Percentiles rank a stretch among this genome's conserved stretches.
Evolutionary conservation across 2,329 filamentous ascomycete species (phyloP).

Genomic region (Dactylellina cionopaga): DNA sequence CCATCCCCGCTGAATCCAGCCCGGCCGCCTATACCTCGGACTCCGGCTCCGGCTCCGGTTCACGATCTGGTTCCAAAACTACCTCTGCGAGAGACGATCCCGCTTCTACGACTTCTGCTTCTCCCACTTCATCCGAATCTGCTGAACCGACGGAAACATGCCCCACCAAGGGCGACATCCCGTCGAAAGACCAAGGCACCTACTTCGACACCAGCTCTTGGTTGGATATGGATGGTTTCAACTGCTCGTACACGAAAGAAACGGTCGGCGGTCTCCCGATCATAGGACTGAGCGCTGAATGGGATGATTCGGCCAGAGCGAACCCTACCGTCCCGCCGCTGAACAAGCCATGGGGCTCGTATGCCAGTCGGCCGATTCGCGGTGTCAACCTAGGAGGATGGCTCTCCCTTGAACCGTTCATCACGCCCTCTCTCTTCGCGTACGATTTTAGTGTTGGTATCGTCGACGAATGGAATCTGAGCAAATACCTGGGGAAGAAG

Average conservation of each 20-base stretch:
- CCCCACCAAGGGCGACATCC: constrained; percentile 36
- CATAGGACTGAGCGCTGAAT: constrained; percentile 85
- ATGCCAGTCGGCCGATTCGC: constrained; percentile 79
- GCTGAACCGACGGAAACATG: constrained; percentile 17
- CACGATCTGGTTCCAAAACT: background rate
- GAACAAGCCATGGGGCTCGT: constrained; percentile 77
- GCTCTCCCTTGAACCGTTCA: constrained; percentile 93
- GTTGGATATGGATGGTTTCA: constrained; percentile 90
- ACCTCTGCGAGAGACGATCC: background rate
- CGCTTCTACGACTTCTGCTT: background rate
- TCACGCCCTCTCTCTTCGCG: constrained; percentile 86
- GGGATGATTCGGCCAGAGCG: constrained; percentile 82
- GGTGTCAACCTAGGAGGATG: constrained; percentile 95
- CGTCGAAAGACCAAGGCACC: constrained; percentile 65
- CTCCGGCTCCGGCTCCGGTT: constrained; percentile 1
- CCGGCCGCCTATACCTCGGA: background rate
- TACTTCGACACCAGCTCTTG: constrained; percentile 89
- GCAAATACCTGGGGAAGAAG: constrained; percentile 73
- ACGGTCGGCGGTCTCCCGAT: constrained; percentile 85
- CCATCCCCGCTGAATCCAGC: background rate
- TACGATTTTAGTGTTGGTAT: constrained; percentile 68
- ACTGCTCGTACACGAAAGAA: constrained; percentile 87
- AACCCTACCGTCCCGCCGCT: constrained; percentile 86
- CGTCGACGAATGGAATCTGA: constrained; percentile 90
- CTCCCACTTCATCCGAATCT: background rate